Conservation (phyloP, 208 protist species). For the Leishmania tropica region DNA sequence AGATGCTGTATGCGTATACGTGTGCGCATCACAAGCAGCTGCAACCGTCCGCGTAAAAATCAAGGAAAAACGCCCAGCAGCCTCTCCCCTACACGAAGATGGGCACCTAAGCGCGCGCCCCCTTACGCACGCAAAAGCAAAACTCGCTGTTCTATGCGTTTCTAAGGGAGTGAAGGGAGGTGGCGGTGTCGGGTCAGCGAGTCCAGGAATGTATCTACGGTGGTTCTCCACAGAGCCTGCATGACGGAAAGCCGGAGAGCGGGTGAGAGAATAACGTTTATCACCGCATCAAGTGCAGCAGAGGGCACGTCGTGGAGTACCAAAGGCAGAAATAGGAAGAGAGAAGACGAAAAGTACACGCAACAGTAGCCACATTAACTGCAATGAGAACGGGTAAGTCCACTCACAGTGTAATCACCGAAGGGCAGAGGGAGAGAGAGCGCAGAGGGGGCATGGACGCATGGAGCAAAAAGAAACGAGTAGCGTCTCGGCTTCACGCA, state of each 20-base stretch:
- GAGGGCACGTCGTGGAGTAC: not conserved
- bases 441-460: not conserved
- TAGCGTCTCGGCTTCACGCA: not conserved
- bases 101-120: too few relatives aligned
- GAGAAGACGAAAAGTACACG: too few relatives aligned
- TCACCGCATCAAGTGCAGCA: not conserved
- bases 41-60: too few relatives aligned
- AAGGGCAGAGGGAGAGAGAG: not conserved
- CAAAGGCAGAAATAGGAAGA: not conserved
- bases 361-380: not conserved
- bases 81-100: too few relatives aligned
- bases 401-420: not conserved
- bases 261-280: not conserved
- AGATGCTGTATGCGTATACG: too few relatives aligned
- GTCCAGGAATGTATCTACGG: not conserved
- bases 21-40: too few relatives aligned
- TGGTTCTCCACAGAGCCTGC: not conserved
- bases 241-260: not conserved
- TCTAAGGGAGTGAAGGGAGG: not conserved
- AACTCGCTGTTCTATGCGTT: too few relatives aligned
- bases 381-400: not conserved
- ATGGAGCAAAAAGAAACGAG: not conserved
- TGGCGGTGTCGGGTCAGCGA: not conserved
- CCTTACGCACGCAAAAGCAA: too few relatives aligned
- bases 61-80: too few relatives aligned